These are phyloP conservation scores for Naganishia antarctica DNA, from an alignment of 768 basidiomycete species.

Conservation along the genomic window DNA sequence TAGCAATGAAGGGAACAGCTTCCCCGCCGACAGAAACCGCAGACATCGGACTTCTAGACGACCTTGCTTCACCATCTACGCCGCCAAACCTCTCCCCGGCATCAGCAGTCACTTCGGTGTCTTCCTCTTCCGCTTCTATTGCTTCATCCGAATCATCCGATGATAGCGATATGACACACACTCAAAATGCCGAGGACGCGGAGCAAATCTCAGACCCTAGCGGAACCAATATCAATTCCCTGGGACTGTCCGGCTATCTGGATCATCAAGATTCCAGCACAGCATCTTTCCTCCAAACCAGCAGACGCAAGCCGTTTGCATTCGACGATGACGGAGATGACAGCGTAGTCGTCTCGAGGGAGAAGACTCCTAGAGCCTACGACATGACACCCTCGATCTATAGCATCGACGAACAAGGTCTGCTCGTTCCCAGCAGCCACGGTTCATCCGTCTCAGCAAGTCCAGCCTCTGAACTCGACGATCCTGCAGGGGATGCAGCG, in stretches of 20 bases:
- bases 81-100: background rate
- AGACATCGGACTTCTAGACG: background rate
- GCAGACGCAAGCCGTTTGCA: background rate
- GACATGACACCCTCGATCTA: slow-evolving; percentile 7
- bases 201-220: background rate
- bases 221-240: background rate
- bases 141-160: slow-evolving; percentile 12
- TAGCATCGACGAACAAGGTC: slow-evolving; percentile 10
- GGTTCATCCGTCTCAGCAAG: background rate
- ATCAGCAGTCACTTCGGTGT: slow-evolving; percentile 2
- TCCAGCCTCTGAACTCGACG: slow-evolving; percentile 2
- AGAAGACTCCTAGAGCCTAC: background rate
- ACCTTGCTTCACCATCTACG: background rate
- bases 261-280: background rate
- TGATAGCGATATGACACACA: background rate
- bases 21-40: too few relatives aligned
- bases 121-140: slow-evolving; percentile 3
- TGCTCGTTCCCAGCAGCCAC: slow-evolving; percentile 12
- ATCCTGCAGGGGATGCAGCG: background rate
- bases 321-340: background rate
- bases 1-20: background rate
- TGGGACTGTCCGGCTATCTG: background rate
- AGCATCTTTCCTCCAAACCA: background rate
- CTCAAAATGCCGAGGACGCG: background rate
- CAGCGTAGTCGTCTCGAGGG: background rate